Conservation (phyloP, 2,329 filamentous ascomycete genomes). For the Hypocrella siamensis region DNA sequence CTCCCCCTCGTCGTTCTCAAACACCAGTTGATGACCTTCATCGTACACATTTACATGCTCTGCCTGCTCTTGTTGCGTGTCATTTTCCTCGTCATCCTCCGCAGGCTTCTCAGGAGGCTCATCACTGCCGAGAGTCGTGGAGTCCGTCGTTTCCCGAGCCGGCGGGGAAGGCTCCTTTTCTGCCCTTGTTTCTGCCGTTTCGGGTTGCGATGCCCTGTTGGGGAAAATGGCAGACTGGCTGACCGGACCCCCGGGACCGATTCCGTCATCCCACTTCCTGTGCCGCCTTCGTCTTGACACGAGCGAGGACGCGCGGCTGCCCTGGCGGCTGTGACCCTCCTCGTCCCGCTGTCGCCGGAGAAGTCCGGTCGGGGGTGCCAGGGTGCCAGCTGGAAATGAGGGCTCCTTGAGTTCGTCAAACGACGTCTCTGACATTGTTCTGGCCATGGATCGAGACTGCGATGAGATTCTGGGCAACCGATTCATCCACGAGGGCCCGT, state of each 20-base stretch:
- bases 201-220: constrained; percentile 20
- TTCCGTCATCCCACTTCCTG: constrained; percentile 55
- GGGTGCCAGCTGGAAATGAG: constrained; percentile 48
- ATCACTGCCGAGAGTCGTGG: constrained; percentile 17
- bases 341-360: constrained; percentile 74
- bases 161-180: constrained; percentile 16
- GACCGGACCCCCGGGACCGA: constrained; percentile 73
- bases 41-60: constrained; percentile 53
- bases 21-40: constrained; percentile 63
- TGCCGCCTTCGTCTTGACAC: constrained; percentile 46
- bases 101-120: constrained; percentile 14
- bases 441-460: constrained; percentile 64
- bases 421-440: constrained; percentile 69
- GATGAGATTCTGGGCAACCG: constrained; percentile 59
- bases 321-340: constrained; percentile 33
- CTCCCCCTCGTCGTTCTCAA: constrained; percentile 79
- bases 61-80: constrained; percentile 4
- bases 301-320: constrained; percentile 44
- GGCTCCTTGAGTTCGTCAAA: constrained; percentile 45
- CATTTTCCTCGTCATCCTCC: constrained; percentile 10
- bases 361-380: constrained; percentile 64
- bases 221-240: constrained; percentile 82
- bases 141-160: constrained; percentile 15
- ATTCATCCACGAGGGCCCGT: constrained; percentile 90
- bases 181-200: constrained; percentile 12